Base-by-base conservation (phyloP, 2,329 filamentous ascomycete genomes). In the Sarocladium strictum region DNA sequence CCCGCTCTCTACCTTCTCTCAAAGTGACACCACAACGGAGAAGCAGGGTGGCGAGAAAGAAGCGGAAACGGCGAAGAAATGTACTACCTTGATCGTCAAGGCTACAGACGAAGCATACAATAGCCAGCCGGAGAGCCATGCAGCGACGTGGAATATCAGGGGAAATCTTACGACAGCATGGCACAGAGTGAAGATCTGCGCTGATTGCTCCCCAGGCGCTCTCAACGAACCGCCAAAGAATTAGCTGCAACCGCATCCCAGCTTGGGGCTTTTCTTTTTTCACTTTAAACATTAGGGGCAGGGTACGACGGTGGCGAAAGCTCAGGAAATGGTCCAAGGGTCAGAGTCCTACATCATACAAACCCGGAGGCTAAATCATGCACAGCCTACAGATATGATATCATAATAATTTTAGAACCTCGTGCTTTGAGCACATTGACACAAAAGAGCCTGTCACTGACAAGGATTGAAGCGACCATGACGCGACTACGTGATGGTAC, bases 111-210 rank as follows among this genome's bases (percentile, higher is more conserved):
- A 84, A 59, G 72, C 76, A 2, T 87, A 87, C 65, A 87, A 87
- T 59, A 81, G 80, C 0, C 84, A 87, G 66, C 84, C 84, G 1
- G 80, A 85, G 63, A 77, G 69, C 37, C 80, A 84, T 58, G 72
- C 72, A 37, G 76, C 75, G 32, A 84, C 82, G 27, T 87, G 82
- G 68, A 87, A 87, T 57, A 70, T 84, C 33, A 73, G 83, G 2
- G 84, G 84, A 0, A 86, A 86, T 64, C 70, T 86, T 54, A 81
- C 82, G 2, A 85, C 80, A n/a, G 83, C 82, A 1, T 87, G 84
- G 84, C 83, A 87, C 63, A 76, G 82, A 2, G 72, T 86, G 2
- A 67, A 63, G 47, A 61, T 74, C 2, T 72, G 65, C 29, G 62
- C 67, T 11, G 69, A 72, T 37, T 68, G 68, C 53, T 56, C 62